These are phyloP conservation scores for Arthroderma sp. DNA, from an alignment of 2,329 filamentous ascomycete genomes.

Conservation along the genomic window DNA sequence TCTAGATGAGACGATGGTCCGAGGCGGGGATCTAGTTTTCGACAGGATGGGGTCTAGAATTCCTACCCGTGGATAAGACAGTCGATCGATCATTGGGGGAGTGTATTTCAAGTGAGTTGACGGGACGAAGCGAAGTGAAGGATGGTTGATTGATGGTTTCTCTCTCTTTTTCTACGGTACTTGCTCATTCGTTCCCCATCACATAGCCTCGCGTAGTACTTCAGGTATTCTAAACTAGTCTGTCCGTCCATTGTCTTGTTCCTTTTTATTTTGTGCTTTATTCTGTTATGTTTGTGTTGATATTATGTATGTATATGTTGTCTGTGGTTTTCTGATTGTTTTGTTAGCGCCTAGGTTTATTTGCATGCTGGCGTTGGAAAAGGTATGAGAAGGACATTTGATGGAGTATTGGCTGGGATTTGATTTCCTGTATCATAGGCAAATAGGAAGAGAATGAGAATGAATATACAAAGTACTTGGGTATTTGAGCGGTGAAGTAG, in stretches of 20 bases:
- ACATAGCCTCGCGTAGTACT: neutral
- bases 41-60: conserved; percentile 35
- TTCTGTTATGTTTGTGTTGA: too few species aligned
- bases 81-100: too few species aligned
- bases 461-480: neutral
- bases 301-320: too few species aligned
- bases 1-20: conserved; percentile 30
- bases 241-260: neutral
- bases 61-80: neutral
- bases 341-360: neutral
- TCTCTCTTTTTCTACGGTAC: neutral
- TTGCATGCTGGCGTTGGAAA: neutral
- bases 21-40: conserved; percentile 29
- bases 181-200: neutral
- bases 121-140: neutral
- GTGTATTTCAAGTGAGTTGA: neutral
- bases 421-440: neutral
- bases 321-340: too few species aligned
- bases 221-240: neutral
- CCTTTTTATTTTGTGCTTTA: neutral
- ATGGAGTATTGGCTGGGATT: neutral
- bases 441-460: too few species aligned
- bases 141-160: neutral
- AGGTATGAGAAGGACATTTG: neutral
- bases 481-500: neutral